These are phyloP conservation scores for Scolecobasidium constrictum DNA, from an alignment of 2,329 filamentous ascomycete genomes.

Conservation along the genomic window DNA sequence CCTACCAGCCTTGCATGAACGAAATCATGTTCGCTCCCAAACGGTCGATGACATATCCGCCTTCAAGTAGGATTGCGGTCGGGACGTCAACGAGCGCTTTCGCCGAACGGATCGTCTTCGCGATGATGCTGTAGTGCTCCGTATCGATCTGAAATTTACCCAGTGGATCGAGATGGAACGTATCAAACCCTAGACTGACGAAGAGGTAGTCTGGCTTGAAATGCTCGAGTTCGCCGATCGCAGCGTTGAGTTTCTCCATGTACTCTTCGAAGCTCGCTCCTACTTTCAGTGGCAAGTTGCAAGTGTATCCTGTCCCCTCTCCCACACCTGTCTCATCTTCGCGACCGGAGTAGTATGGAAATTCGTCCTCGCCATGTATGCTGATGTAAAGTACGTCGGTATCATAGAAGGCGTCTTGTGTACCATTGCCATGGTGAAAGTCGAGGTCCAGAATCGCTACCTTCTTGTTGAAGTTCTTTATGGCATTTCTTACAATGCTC, in stretches of 20 bases:
- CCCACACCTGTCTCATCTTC: constrained; percentile 13
- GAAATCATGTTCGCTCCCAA: constrained; percentile 5
- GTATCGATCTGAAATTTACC: constrained; percentile 9
- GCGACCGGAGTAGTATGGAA: constrained; percentile 19
- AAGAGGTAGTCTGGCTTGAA: constrained; percentile 14
- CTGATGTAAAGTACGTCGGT: constrained; percentile 20
- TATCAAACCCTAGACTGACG: constrained; percentile 19
- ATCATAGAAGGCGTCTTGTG: constrained; percentile 21
- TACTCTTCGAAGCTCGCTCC: neutral
- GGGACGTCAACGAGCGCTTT: neutral
- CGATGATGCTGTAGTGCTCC: constrained; percentile 11
- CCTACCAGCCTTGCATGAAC: constrained; percentile 9
- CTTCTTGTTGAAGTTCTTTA: constrained; percentile 4
- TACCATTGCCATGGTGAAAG: constrained; percentile 21
- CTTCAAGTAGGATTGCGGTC: constrained; percentile 8
- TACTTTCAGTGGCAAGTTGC: constrained; percentile 9
- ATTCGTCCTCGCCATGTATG: constrained; percentile 24
- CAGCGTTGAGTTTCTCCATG: constrained; percentile 10
- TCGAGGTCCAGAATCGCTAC: constrained; percentile 18
- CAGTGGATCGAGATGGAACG: constrained; percentile 16
- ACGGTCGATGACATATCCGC: constrained; percentile 10
- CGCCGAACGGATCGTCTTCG: neutral
- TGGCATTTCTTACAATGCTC: neutral
- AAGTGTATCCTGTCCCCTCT: constrained; percentile 14
- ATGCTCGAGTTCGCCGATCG: constrained; percentile 10